Conservation (phyloP, 2,329 filamentous ascomycete genomes). For the Sclerotinia minor region DNA sequence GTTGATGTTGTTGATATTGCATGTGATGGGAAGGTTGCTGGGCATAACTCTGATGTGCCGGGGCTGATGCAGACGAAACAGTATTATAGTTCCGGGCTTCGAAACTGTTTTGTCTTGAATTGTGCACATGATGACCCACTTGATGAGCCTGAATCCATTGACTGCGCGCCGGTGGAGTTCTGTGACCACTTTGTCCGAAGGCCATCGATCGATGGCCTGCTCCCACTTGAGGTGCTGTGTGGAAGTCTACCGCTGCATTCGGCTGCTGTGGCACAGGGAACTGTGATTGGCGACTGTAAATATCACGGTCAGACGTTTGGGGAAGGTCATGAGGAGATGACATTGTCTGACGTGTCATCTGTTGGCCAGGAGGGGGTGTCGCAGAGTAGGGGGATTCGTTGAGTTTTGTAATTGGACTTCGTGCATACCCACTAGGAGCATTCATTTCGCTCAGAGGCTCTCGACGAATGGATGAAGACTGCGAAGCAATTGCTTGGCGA, state of each 20-base stretch:
- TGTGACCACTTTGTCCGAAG: slow-evolving; percentile 35
- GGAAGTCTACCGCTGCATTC: slow-evolving; percentile 35
- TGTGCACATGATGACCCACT: slow-evolving; percentile 35
- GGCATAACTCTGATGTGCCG: slow-evolving; percentile 33
- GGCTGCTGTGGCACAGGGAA: slow-evolving; percentile 38
- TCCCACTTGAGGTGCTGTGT: slow-evolving; percentile 34
- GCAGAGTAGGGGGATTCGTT: slow-evolving; percentile 42
- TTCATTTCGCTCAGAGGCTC: slow-evolving; percentile 38
- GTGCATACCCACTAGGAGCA: slow-evolving; percentile 35
- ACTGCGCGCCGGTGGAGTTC: slow-evolving; percentile 37
- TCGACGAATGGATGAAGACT: slow-evolving; percentile 36
- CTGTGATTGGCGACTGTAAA: slow-evolving; percentile 38
- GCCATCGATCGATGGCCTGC: slow-evolving; percentile 37
- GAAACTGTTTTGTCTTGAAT: slow-evolving; percentile 39
- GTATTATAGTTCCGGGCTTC: slow-evolving; percentile 35
- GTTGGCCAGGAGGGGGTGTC: slow-evolving; percentile 34
- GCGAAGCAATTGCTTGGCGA: slow-evolving; percentile 37
- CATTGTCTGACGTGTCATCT: slow-evolving; percentile 32
- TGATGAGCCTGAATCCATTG: slow-evolving; percentile 34
- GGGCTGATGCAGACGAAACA: slow-evolving; percentile 32
- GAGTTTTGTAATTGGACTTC: slow-evolving; percentile 34
- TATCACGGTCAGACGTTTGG: slow-evolving; percentile 39
- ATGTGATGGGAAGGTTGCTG: slow-evolving; percentile 33
- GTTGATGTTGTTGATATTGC: slow-evolving; percentile 31
- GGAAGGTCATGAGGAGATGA: slow-evolving; percentile 38